A percentile compares a stretch with the other conserved stretches of the same genome.
Evolutionary conservation across 2,329 filamentous ascomycete genomes (phyloP).

Genomic region (Fusarium subglutinans): DNA sequence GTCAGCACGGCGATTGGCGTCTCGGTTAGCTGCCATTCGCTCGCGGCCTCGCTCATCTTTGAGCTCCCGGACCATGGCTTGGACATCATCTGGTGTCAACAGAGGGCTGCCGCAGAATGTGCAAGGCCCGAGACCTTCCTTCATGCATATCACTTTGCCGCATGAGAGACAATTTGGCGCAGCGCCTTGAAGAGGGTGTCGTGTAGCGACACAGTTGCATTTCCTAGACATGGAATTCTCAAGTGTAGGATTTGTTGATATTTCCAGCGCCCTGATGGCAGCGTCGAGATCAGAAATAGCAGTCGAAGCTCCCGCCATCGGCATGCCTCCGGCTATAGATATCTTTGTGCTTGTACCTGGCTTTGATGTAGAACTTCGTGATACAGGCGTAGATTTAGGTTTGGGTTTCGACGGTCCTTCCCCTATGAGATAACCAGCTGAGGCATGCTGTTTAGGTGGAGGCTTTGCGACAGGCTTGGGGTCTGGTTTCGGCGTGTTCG

Average conservation of each 20-base stretch:
- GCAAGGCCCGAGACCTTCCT: slow-evolving; percentile 92
- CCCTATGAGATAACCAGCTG: slow-evolving; percentile 82
- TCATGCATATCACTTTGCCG: slow-evolving; percentile 94
- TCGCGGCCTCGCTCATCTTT: slow-evolving; percentile 87
- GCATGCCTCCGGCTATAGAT: slow-evolving; percentile 77
- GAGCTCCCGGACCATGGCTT: slow-evolving; percentile 85
- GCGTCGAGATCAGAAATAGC: slow-evolving; percentile 77
- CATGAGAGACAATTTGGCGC: slow-evolving; percentile 93
- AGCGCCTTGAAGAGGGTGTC: slow-evolving; percentile 88
- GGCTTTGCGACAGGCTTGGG: slow-evolving; percentile 50
- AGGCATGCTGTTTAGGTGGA: slow-evolving; percentile 64
- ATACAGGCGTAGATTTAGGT: slow-evolving; percentile 61
- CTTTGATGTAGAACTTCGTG: slow-evolving; percentile 64
- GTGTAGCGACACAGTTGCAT: slow-evolving; percentile 88
- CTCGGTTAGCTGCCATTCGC: slow-evolving; percentile 83
- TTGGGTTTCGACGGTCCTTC: slow-evolving; percentile 71
- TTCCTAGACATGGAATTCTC: slow-evolving; percentile 65
- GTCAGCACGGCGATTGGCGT: slow-evolving; percentile 72
- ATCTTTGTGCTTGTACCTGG: slow-evolving; percentile 69
- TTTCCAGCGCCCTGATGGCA: slow-evolving; percentile 87
- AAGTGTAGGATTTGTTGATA: slow-evolving; percentile 87
- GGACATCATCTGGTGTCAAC: slow-evolving; percentile 76
- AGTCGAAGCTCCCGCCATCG: slow-evolving; percentile 84
- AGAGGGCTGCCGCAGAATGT: slow-evolving; percentile 86
- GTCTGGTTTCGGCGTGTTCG: slow-evolving; percentile 47